These are phyloP conservation scores for Solanum neorickii DNA, from an alignment of 257 asterid genomes.

Conservation along the genomic window DNA sequence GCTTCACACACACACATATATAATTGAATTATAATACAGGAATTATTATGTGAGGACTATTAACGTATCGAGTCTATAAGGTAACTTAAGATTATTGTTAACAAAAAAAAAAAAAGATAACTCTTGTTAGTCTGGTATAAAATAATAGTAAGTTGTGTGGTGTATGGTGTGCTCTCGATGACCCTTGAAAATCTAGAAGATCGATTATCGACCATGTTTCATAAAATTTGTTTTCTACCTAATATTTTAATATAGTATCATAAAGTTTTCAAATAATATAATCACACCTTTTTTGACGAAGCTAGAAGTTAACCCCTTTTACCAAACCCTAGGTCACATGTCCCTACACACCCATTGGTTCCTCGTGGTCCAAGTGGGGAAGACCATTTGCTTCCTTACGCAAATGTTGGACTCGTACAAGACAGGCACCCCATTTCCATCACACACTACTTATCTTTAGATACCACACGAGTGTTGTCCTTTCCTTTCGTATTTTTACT, in stretches of 20 bases:
- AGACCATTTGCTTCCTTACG: background rate
- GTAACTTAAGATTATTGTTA: background rate
- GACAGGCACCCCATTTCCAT: background rate
- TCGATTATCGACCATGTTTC: constrained; percentile 3
- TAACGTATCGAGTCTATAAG: background rate
- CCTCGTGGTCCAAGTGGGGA: background rate
- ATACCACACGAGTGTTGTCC: background rate
- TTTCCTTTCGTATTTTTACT: background rate
- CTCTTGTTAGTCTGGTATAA: background rate
- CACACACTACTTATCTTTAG: background rate
- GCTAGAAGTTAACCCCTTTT: background rate
- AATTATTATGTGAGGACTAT: background rate
- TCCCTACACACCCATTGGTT: background rate
- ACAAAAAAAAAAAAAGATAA: background rate
- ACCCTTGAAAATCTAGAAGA: constrained; percentile 34
- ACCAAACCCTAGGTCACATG: background rate
- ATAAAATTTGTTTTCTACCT: constrained; percentile 45
- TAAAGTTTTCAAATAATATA: background rate
- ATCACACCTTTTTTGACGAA: background rate
- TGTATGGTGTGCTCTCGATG: constrained; percentile 26
- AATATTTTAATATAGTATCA: background rate
- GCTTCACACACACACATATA: background rate
- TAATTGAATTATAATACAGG: background rate
- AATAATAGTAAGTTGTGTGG: background rate
- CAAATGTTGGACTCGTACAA: background rate